Conservation (phyloP, 148 eudicot species). For the Vaccinium macrocarpon region DNA sequence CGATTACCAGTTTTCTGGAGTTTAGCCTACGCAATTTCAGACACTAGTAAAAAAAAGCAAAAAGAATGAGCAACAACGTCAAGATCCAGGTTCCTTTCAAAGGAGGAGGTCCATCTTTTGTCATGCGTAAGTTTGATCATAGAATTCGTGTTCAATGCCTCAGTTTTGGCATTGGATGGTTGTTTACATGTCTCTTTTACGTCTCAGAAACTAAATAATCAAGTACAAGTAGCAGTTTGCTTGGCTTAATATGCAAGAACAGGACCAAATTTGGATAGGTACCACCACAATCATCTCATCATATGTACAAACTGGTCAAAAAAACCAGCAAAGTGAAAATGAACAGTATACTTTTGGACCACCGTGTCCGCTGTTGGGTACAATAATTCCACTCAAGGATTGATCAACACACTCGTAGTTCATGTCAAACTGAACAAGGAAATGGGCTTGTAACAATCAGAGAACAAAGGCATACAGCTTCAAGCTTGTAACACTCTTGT, state of each 20-base stretch:
- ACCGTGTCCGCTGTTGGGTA: background rate
- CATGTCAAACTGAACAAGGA: background rate
- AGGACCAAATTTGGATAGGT: background rate
- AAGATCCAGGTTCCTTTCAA: too few species aligned
- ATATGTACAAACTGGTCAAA: background rate
- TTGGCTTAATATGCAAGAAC: background rate
- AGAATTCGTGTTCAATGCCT: background rate
- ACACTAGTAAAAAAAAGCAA: background rate
- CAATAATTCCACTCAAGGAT: background rate
- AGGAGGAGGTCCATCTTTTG: too few species aligned
- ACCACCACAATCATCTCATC: constrained; percentile 4
- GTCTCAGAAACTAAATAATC: too few species aligned
- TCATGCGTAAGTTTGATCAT: background rate
- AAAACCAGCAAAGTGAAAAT: background rate
- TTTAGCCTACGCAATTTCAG: background rate
- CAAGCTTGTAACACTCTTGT: background rate
- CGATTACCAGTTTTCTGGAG: background rate
- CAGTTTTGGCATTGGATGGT: too few species aligned
- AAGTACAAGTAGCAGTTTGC: background rate
- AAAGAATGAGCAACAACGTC: background rate
- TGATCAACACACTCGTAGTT: background rate
- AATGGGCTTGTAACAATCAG: background rate
- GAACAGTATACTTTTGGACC: background rate
- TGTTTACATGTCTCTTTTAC: too few species aligned
- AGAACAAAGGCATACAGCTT: background rate